phyloP scores from a whole-genome alignment of 768 basidiomycete genomes.

The Trametes maxima region DNA sequence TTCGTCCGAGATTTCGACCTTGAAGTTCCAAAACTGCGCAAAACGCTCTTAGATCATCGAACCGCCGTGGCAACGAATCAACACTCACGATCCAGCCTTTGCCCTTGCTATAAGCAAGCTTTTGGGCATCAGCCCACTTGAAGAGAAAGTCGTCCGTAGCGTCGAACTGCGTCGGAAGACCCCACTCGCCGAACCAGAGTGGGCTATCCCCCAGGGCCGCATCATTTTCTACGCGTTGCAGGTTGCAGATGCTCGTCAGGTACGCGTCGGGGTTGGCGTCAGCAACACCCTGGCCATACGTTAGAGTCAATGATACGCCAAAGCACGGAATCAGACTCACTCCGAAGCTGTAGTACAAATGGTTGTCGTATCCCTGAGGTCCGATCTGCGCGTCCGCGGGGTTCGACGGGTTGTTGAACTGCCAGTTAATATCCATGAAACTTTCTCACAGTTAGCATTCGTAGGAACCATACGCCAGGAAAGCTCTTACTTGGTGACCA shows the following conservation, averaged over 20 bases:
- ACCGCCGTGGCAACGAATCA: neutral
- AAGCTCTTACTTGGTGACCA: conserved; percentile 45
- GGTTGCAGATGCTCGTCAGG: conserved; percentile 67
- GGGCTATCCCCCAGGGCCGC: conserved; percentile 47
- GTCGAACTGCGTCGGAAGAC: conserved; percentile 62
- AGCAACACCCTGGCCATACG: conserved; percentile 62
- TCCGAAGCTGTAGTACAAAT: conserved; percentile 76
- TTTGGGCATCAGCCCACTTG: conserved; percentile 79
- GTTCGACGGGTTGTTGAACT: conserved; percentile 66
- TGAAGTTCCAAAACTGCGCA: conserved; percentile 72
- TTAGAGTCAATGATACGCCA: neutral
- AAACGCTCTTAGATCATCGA: neutral
- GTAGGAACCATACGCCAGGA: neutral
- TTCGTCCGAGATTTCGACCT: conserved; percentile 56
- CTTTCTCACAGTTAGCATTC: conserved; percentile 37
- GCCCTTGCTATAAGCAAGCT: conserved; percentile 59
- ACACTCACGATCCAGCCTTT: conserved; percentile 68
- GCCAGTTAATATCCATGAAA: conserved; percentile 85
- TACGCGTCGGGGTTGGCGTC: conserved; percentile 66
- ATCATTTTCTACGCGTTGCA: conserved; percentile 55
- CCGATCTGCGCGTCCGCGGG: conserved; percentile 70
- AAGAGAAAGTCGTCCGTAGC: conserved; percentile 62
- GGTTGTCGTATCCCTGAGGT: conserved; percentile 77
- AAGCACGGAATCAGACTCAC: conserved; percentile 37
- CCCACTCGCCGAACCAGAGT: conserved; percentile 62